Conservation (phyloP, 768 basidiomycete genomes). For the Suillus luteus region DNA sequence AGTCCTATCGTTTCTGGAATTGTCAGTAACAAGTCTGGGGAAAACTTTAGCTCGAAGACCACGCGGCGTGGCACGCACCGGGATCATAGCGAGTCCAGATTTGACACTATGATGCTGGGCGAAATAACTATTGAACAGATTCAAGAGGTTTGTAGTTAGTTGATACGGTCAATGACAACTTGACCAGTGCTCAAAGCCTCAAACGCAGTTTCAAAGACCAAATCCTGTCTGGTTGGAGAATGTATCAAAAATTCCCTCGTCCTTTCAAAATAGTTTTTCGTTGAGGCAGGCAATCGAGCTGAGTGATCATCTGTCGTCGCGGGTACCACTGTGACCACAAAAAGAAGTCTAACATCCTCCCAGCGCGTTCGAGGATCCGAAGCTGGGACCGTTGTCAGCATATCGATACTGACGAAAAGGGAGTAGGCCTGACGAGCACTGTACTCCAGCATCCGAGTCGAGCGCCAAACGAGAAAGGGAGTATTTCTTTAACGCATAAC, state of each 20-base stretch:
- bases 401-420: neutral
- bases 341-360: neutral
- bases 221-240: neutral
- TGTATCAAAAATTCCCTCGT: conserved; percentile 10
- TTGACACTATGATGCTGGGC: conserved; percentile 56
- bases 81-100: conserved; percentile 59
- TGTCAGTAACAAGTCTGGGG: conserved; percentile 43
- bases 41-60: neutral
- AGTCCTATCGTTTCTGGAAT: conserved; percentile 54
- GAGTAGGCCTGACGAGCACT: neutral
- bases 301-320: neutral
- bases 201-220: neutral
- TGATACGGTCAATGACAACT: neutral
- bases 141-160: neutral
- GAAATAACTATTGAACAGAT: neutral
- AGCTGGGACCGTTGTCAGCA: neutral
- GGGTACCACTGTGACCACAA: neutral
- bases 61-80: conserved; percentile 33
- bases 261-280: neutral
- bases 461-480: neutral
- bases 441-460: neutral
- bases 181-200: neutral
- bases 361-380: neutral
- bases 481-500: too few species aligned
- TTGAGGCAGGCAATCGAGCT: neutral